Base-by-base conservation (phyloP, 1,284 basidiomycete genomes). In the Cutaneotrichosporon dermatis region DNA sequence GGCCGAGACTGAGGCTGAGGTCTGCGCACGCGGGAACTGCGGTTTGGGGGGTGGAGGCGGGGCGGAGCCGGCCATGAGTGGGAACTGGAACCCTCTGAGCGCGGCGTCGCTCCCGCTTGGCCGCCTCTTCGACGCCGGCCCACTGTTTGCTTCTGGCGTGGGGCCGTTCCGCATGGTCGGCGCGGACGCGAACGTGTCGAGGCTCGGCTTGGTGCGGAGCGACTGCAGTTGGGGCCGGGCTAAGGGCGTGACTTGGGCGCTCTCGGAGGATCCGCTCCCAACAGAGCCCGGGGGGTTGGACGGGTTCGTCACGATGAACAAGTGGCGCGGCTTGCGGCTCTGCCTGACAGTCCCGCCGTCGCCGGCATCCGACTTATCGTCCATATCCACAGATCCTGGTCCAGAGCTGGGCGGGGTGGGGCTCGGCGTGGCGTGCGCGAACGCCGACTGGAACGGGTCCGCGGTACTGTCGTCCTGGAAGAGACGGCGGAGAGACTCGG, bases 401-500 rank as follows among this genome's bases (percentile, higher is more conserved):
- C 25, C 25, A 3, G 4, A 39, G 37, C 16, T 25, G 2, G 25
- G 25, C 25, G 25, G 25, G 2, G 25, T 25, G 12, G 35, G 51
- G 16, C 25, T 25, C 12, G 45, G 35, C 41, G 25, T 25, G 25
- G 25, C 25, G 25, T 25, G 25, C 25, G 25, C 25, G 25, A 25
- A 25, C 25, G 25, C 25, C 25, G 25, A 25, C 25, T 25, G 25
- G 66, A 77, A 77, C 10, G 75, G 74, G 54, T 77, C 75, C 2
- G 73, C 67, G 35, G 73, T 71, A 33, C 34, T 37, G 68, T 76
- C 76, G 59, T 76, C 73, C 52, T 78, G 76, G 66, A 79, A 79
- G 0, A 79, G 67, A 0, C 76, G 70, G 0, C 77, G 72, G 1
- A 79, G 62, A 0, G 76, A 77, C 53, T 77, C 74, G 5, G 78